Evolutionary conservation across 345 rosid genomes (phyloP), one percentile per base, ranked within the genome.

Genomic region (Dovyalis caffra): DNA sequence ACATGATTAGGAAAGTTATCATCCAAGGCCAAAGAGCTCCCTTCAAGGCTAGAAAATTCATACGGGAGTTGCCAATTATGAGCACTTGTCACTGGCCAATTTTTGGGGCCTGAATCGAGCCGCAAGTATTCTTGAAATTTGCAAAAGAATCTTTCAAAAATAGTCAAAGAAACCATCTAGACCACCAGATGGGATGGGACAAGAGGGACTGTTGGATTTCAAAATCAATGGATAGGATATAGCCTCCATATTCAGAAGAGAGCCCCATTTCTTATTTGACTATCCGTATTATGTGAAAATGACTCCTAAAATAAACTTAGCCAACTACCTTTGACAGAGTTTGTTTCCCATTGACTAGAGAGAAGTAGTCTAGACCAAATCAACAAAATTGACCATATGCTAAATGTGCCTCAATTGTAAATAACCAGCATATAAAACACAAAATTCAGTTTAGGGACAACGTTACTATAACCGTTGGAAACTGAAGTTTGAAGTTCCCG

Each of bases 301-400:
- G 25, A 23, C 58, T 11, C 4, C 1, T n/a, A 1, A 64, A 16
- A 18, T 23, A 18, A 32, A 20, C 15, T 3, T 0, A 33, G 67
- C 14, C 35, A 7, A 3, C 71, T 33, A 28, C 31, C 47, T 40
- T 40, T 3, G 47, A 3, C 47, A 40, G 15, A 40, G 15, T 10
- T 1, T 40, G 47, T 0, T 12, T 40, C 14, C 11, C 2, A 2
- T 69, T 76, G 80, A 77, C 80, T 69, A 45, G 7, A 6, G 29
- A 35, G 63, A 43, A 73, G 32, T 65, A 62, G 70, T 37, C 53
- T 0, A 23, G 21, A n/a, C 61, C n/a, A 12, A 18, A 37, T 38
- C 56, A 47, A 47, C 70, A 72, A 29, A 20, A 6, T 76, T 78
- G 80, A 80, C 75, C 86, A 64, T 76, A 40, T 64, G 78, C 32